These are phyloP conservation scores for Cryptosporidium canis DNA, from an alignment of 169 alveolate species.

Conservation along the genomic window DNA sequence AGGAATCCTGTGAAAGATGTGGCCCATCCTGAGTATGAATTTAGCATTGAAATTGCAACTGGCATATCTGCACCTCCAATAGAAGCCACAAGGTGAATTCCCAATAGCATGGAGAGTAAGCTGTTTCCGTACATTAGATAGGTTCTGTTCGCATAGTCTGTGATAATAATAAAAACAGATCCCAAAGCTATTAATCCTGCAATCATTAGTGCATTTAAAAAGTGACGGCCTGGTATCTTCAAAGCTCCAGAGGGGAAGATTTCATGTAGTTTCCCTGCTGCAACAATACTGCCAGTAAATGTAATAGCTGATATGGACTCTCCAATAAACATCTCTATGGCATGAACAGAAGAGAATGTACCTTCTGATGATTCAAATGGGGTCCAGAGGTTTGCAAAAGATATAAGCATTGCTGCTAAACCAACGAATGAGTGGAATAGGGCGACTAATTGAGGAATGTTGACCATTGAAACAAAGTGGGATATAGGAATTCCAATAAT, in stretches of 20 bases:
- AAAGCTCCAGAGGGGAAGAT: constrained; percentile 83
- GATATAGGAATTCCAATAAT: constrained; percentile 75
- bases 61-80: constrained; percentile 97
- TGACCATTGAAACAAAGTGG: constrained; percentile 84
- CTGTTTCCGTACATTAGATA: constrained; percentile 75
- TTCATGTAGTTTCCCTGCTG: constrained; percentile 91
- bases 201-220: constrained; percentile 75
- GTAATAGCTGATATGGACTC: constrained; percentile 91
- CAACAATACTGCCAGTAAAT: constrained; percentile 93
- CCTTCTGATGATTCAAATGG: constrained; percentile 68
- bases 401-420: constrained; percentile 92
- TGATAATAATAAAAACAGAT: constrained; percentile 62
- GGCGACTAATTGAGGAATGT: constrained; percentile 93
- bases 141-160: constrained; percentile 70
- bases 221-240: constrained; percentile 82
- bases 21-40: constrained; percentile 94
- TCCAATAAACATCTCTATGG: constrained; percentile 83
- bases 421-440: constrained; percentile 95
- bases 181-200: constrained; percentile 77
- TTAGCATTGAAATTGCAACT: constrained; percentile 91
- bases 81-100: constrained; percentile 88
- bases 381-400: constrained; percentile 80
- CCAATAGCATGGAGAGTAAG: constrained; percentile 81
- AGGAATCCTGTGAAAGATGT: constrained; percentile 92
- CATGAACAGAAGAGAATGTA: constrained; percentile 75